A percentile compares a stretch with the other conserved stretches of the same genome.
phyloP scores from a whole-genome alignment of 148 eudicot genomes.

The Camellia japonica region DNA sequence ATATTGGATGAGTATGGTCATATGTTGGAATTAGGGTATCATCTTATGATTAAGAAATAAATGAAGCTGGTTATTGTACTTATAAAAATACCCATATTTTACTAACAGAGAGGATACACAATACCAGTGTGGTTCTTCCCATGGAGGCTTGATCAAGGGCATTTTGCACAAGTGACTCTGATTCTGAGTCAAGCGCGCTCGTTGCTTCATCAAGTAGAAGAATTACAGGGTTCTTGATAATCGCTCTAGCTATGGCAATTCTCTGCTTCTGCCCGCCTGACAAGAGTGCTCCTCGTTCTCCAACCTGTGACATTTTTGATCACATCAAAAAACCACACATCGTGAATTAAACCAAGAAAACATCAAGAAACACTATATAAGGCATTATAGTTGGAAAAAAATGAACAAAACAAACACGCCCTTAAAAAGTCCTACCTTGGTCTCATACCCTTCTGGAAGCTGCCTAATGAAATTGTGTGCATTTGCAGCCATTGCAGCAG shows the following conservation, averaged over 20 bases:
- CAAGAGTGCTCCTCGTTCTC: conserved; percentile 80
- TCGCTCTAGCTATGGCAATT: conserved; percentile 89
- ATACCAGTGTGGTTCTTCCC: conserved; percentile 91
- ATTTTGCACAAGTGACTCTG: conserved; percentile 73
- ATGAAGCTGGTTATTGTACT: not conserved
- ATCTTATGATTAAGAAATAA: not conserved
- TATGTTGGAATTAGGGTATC: not conserved
- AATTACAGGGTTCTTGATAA: conserved; percentile 78
- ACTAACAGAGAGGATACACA: not conserved
- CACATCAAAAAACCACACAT: not conserved
- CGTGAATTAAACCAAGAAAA: not conserved
- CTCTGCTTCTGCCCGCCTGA: conserved; percentile 98
- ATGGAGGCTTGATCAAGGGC: conserved; percentile 87
- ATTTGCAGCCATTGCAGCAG: conserved; percentile 86
- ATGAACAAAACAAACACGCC: not conserved
- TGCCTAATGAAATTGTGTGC: conserved; percentile 78
- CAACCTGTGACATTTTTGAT: conserved; percentile 47
- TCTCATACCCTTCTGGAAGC: conserved; percentile 91
- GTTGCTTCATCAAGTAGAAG: conserved; percentile 96
- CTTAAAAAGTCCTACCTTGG: conserved; percentile 52
- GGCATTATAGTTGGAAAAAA: no score
- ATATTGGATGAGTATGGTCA: not conserved
- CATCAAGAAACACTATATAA: not conserved
- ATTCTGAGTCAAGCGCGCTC: conserved; percentile 88
- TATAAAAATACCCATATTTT: not conserved